Conservation (phyloP, 257 asterid species). For the Nicotiana tomentosiformis region DNA sequence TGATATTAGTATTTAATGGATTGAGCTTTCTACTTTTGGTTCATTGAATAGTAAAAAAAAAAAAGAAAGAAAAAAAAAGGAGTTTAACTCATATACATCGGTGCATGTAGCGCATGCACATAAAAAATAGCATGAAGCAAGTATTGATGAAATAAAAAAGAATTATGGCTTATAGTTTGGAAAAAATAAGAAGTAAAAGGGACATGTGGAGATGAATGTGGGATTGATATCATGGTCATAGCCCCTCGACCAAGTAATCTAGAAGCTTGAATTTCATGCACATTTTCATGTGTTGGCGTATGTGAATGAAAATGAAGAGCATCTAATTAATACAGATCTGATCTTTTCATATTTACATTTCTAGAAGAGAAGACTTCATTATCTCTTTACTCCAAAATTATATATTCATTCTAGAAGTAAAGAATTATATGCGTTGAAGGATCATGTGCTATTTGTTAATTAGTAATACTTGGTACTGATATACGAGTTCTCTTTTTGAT, state of each 20-base stretch:
- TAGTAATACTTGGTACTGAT: no score
- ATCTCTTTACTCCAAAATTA: neutral
- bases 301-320: neutral
- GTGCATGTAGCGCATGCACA: no score
- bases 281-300: neutral
- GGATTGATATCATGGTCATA: neutral
- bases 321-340: neutral
- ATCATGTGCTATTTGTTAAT: neutral
- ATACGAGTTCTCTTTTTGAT: neutral
- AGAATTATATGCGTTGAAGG: neutral
- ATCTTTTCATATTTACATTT: no score
- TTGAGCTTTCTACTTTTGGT: no score
- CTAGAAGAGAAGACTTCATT: neutral
- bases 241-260: neutral
- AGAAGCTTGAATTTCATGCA: neutral
- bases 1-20: no score
- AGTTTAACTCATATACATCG: no score
- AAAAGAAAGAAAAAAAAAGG: no score
- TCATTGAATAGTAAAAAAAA: no score
- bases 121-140: no score
- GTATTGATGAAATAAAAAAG: no score
- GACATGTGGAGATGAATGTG: neutral
- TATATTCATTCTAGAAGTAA: neutral
- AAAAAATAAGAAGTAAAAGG: neutral
- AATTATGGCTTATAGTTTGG: neutral